A percentile compares a stretch with the other conserved stretches of the same genome.
phyloP scores from a whole-genome alignment of 345 rosid species.

The Linum trigynum region DNA sequence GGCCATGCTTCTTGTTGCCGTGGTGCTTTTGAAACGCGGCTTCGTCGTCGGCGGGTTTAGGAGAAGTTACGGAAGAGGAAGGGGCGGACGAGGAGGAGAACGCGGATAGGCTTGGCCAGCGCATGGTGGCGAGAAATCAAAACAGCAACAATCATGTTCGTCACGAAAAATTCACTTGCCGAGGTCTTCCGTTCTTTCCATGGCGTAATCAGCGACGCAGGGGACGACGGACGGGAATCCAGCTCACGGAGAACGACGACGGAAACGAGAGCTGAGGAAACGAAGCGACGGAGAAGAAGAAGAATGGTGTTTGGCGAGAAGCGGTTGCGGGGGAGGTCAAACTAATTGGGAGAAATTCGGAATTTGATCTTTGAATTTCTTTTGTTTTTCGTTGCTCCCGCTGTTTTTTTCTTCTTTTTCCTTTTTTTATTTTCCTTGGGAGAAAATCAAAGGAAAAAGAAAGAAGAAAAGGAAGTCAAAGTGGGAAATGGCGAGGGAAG shows the following conservation, averaged over 20 bases:
- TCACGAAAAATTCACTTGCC: not conserved
- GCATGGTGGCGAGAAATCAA: conserved; percentile 41
- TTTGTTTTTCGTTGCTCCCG: not conserved
- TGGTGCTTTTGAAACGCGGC: not conserved
- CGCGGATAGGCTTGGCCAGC: conserved; percentile 60
- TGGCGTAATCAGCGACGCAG: not conserved
- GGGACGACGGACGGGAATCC: not conserved
- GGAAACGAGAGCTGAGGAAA: not conserved
- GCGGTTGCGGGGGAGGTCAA: not conserved
- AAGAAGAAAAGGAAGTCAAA: not conserved
- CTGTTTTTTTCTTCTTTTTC: not conserved
- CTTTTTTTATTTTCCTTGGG: not conserved
- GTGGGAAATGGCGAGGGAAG: not conserved
- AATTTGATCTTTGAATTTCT: not conserved
- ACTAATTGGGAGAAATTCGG: not conserved
- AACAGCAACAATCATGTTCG: not conserved
- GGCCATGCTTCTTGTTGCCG: not conserved
- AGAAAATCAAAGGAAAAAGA: not conserved
- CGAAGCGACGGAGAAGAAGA: not conserved
- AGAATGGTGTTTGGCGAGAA: too few species aligned
- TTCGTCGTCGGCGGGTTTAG: conserved; percentile 10
- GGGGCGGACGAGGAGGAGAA: conserved; percentile 34
- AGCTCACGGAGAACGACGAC: not conserved
- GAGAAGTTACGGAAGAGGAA: conserved; percentile 6
- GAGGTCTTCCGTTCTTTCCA: not conserved